Evolutionary conservation across 108 stramenopile species (phyloP), one percentile per base, ranked within the genome.

Genomic region (Mediolabrus comicus): DNA sequence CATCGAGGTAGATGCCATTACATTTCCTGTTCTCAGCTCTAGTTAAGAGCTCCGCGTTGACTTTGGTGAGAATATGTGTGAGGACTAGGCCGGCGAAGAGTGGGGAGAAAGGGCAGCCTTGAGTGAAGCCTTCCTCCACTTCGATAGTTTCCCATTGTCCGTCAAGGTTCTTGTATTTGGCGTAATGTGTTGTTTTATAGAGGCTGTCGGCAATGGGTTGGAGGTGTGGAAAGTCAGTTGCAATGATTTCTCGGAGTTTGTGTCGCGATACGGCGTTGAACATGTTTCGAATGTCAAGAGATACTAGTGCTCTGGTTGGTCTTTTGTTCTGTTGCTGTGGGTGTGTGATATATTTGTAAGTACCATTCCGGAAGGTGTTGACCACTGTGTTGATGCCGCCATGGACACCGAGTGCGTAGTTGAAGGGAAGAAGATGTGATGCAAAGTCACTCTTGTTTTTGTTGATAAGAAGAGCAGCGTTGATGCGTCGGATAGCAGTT

Each of bases 231-330:
- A 41, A 41, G 12, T 41, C 39, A 12, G 12, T 11, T 12, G 39
- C 39, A 14, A 41, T 41, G 12, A 41, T 11, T 41, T 41, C 12
- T 12, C 39, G 39, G 12, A 41, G 39, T 41, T 41, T 41, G 11
- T 41, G 12, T 41, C 67, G 67, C 7, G 68, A 69, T 4, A 58
- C 17, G 7, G 34, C 59, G 22, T 59, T 69, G 58, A 69, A 69
- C 68, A 69, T 69, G 36, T 69, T 69, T 26, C 24, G 3, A 3
- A 69, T 35, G 38, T 69, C 68, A 13, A 69, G 32, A 25, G 19
- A 24, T 3, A 69, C 19, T 4, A 65, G 52, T 6, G 49, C 46
- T 29, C 49, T 3, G 19, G 62, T 24, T 3, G 62, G 34, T 7
- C 3, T 4, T 43, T 3, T 4, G 3, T 8, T 8, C 5, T 19